Evolutionary conservation across 441 rosid species (phyloP), one percentile per base, ranked within the genome.

Genomic region (Raphanus hybrid): DNA sequence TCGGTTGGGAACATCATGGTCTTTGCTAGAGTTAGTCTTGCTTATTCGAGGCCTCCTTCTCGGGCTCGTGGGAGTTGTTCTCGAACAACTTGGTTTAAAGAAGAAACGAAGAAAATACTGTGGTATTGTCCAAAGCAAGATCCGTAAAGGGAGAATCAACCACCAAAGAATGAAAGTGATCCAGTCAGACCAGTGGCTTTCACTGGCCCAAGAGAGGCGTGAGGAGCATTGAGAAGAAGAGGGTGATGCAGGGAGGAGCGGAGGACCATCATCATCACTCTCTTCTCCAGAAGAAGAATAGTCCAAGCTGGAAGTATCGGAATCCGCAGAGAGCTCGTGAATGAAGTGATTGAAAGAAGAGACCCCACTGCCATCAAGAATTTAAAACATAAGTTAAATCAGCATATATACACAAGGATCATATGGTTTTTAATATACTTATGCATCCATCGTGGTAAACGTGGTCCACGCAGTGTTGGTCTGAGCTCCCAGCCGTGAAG

Each of bases 401-500:
- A 69, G 67, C 61, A 64, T 1, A 55, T 11, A 5, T 4, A 39
- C 45, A 12, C 41, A 9, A 50, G 41, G 60, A 70, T 37, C 58
- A 67, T 60, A 27, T 14, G 59, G 1, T 10, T 59, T 37, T 35
- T n/a, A 12, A 2, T 52, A 23, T 80, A 80, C 83, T 80, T 80
- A 10, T 80, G 83, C 99, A 96, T 96, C 97, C 98, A 96, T 1
- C 94, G 85, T 1, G 98, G 99, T 35, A 96, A 85, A 16, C 97
- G 89, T 55, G 99, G 99, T 66, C 97, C 99, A 50, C 92, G 92
- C 35, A 96, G 81, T 2, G 94, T 84, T 3, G 99, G 99, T 82
- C 95, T 81, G 70, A 96, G 98, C 86, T 96, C 99, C 99, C 99
- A 93, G n/a, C 98, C 99, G 63, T 91, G 91, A 62, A 91, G 79